These are phyloP conservation scores for Ambrosia artemisiifolia DNA, from an alignment of 129 eudicot species.

Conservation along the genomic window DNA sequence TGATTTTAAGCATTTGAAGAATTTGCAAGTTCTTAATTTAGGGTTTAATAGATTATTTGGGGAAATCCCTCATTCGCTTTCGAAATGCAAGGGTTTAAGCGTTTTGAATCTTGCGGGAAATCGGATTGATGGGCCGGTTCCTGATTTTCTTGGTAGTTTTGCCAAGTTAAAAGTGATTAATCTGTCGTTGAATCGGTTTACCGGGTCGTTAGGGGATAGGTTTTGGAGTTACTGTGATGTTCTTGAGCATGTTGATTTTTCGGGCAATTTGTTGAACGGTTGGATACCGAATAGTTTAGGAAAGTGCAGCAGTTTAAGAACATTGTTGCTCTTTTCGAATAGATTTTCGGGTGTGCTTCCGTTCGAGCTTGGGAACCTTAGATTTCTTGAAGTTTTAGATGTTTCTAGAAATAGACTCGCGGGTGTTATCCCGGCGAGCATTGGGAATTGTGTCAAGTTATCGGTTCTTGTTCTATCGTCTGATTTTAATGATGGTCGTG, in stretches of 20 bases:
- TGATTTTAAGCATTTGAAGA: constrained; percentile 41
- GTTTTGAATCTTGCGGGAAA: constrained; percentile 53
- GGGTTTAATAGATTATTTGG: constrained; percentile 52
- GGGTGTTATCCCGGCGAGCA: constrained; percentile 42
- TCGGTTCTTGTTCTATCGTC: constrained; percentile 44
- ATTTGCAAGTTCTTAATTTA: constrained; percentile 55
- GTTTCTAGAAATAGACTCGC: constrained; percentile 46
- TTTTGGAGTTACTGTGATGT: constrained; percentile 42
- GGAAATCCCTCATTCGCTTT: constrained; percentile 47
- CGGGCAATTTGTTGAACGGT: constrained; percentile 46
- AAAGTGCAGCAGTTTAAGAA: constrained; percentile 45
- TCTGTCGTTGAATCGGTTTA: constrained; percentile 52
- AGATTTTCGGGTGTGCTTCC: constrained; percentile 51
- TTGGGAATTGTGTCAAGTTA: constrained; percentile 40
- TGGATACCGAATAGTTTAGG: constrained; percentile 46
- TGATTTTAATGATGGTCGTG: constrained; percentile 19
- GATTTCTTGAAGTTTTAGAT: constrained; percentile 55
- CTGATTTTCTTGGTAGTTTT: constrained; percentile 44
- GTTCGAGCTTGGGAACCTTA: constrained; percentile 46
- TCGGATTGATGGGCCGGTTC: constrained; percentile 40
- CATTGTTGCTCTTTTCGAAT: constrained; percentile 56
- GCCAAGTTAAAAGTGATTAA: constrained; percentile 41
- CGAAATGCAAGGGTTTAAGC: constrained; percentile 34
- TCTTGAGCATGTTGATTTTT: constrained; percentile 59
- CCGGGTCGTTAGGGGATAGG: constrained; percentile 35